Evolutionary conservation across 441 rosid genomes (phyloP).

Genomic region (Francoa sonchifolia): DNA sequence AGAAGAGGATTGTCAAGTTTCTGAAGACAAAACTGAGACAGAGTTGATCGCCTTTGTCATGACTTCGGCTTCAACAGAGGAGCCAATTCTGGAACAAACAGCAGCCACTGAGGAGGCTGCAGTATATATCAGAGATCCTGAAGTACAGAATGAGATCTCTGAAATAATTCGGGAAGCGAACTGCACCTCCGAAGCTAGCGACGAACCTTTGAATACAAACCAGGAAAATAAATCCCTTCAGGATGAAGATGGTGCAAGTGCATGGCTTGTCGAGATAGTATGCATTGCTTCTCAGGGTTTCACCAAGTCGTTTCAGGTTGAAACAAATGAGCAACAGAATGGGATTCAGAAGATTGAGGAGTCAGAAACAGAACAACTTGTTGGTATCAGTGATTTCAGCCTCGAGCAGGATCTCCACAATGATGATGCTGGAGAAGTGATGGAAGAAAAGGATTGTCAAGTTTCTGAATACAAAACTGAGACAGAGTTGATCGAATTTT

Average conservation of each 20-base stretch:
- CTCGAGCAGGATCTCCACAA: slow-evolving; percentile 7
- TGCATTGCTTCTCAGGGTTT: slow-evolving; percentile 11
- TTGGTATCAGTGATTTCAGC: not conserved
- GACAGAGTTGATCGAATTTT: slow-evolving; percentile 1
- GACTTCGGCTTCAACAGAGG: slow-evolving; percentile 7
- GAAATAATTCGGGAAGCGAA: slow-evolving; percentile 8
- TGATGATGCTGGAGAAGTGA: slow-evolving; percentile 16
- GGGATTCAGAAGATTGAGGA: slow-evolving; percentile 3
- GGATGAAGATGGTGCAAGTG: slow-evolving; percentile 4
- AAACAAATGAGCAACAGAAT: slow-evolving; percentile 5
- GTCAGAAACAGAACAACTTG: slow-evolving; percentile 10
- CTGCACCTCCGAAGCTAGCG: slow-evolving; percentile 2
- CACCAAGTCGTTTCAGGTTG: slow-evolving; percentile 3
- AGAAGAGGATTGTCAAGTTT: no score
- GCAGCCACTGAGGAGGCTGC: slow-evolving; percentile 12
- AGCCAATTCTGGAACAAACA: slow-evolving; percentile 8
- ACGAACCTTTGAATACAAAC: slow-evolving; percentile 8
- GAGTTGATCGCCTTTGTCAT: slow-evolving; percentile 1
- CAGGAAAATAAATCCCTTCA: slow-evolving; percentile 4
- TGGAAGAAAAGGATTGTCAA: no score
- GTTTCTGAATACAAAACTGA: no score
- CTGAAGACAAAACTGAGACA: slow-evolving; percentile 10
- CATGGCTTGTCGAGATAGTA: slow-evolving; percentile 2
- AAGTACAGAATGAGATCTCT: slow-evolving; percentile 3
- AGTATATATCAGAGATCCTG: no score